phyloP scores from a whole-genome alignment of 495 filamentous ascomycete species.

The Penicillium desertorum region DNA sequence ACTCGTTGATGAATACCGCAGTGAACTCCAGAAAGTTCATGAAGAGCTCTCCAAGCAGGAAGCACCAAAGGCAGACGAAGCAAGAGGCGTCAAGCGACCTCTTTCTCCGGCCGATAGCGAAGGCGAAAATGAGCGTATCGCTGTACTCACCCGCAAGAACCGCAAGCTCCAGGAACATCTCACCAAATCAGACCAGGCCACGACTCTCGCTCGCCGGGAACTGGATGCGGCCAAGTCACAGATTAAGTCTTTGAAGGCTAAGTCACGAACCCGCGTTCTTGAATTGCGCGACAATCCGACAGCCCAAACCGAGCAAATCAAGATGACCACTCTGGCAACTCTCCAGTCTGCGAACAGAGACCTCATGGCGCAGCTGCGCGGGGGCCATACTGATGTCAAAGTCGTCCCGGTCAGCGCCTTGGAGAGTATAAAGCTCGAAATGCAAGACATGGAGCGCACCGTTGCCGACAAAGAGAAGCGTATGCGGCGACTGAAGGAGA shows the following conservation, averaged over 20 bases:
- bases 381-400: constrained; percentile 43
- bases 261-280: constrained; percentile 79
- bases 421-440: constrained; percentile 67
- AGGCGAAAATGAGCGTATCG: constrained; percentile 71
- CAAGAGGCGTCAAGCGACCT: constrained; percentile 42
- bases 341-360: constrained; percentile 83
- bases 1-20: constrained; percentile 82
- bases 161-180: constrained; percentile 77
- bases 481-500: constrained; percentile 79
- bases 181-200: constrained; percentile 62
- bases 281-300: constrained; percentile 89
- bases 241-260: constrained; percentile 66
- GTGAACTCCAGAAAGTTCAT: constrained; percentile 73
- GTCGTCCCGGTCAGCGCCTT: constrained; percentile 74
- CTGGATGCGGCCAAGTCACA: constrained; percentile 69
- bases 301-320: constrained; percentile 74
- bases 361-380: constrained; percentile 73
- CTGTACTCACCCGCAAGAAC: constrained; percentile 80
- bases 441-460: constrained; percentile 66
- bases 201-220: constrained; percentile 69
- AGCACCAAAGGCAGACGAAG: constrained; percentile 34
- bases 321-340: constrained; percentile 69
- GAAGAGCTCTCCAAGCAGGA: constrained; percentile 68
- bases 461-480: constrained; percentile 85
- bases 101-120: constrained; percentile 64